Evolutionary conservation across 192 early-diverging fungal species (phyloP).

Genomic region (Rhizoclosmatium globosum): DNA sequence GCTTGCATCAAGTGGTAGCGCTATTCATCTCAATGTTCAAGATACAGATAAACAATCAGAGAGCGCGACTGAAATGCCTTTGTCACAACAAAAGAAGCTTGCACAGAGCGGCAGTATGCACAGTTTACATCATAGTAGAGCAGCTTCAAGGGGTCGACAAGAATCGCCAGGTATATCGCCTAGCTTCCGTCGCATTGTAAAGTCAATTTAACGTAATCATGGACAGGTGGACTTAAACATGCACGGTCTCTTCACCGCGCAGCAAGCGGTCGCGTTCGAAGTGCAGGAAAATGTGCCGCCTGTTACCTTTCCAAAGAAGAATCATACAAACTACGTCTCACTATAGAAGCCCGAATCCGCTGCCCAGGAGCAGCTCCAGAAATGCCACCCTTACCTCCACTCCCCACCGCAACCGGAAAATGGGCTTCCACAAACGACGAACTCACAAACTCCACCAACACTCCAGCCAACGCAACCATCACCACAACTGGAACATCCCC

Average conservation of each 20-base stretch:
- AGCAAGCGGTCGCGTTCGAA: constrained; percentile 31
- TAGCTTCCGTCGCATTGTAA: not conserved
- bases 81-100: constrained; percentile 8
- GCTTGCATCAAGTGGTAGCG: no score
- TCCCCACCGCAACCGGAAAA: not conserved
- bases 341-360: constrained; percentile 36
- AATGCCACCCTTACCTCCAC: not conserved
- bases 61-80: not conserved
- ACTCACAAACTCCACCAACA: not conserved
- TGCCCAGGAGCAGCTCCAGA: constrained; percentile 19
- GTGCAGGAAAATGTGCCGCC: constrained; percentile 36
- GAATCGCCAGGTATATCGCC: not conserved
- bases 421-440: not conserved
- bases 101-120: constrained; percentile 26
- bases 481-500: not conserved
- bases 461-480: not conserved
- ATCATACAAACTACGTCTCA: constrained; percentile 37
- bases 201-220: not conserved
- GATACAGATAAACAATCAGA: no score
- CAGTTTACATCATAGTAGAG: constrained; percentile 18
- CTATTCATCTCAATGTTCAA: no score
- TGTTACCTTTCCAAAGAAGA: constrained; percentile 41
- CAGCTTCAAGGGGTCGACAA: constrained; percentile 15
- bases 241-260: constrained; percentile 29
- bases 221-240: constrained; percentile 13